Evolutionary conservation across 345 rosid species (phyloP).

Genomic region (Aurinia saxatilis): DNA sequence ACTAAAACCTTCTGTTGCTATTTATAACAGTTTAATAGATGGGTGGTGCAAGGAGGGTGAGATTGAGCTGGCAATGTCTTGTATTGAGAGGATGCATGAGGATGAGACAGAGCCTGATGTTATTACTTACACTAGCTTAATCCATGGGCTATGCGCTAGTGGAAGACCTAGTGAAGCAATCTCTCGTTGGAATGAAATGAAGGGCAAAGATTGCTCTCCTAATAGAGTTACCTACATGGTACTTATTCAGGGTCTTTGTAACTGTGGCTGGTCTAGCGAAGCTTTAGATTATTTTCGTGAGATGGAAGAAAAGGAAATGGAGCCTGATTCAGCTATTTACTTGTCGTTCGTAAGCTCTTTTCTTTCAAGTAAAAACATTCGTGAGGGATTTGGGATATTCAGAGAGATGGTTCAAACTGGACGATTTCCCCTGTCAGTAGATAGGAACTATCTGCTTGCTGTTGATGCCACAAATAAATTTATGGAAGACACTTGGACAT

Average conservation of each 20-base stretch:
- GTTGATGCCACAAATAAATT: slow-evolving; percentile 47
- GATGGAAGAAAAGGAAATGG: slow-evolving; percentile 61
- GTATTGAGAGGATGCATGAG: slow-evolving; percentile 45
- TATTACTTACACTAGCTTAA: slow-evolving; percentile 60
- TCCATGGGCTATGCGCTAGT: slow-evolving; percentile 59
- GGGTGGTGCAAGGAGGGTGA: slow-evolving; percentile 74
- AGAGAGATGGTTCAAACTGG: slow-evolving; percentile 53
- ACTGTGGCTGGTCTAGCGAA: slow-evolving; percentile 49
- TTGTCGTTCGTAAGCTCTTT: slow-evolving; percentile 43
- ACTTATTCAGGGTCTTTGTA: slow-evolving; percentile 73
- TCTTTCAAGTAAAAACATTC: slow-evolving; percentile 36
- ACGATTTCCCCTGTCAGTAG: slow-evolving; percentile 39
- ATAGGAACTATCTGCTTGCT: slow-evolving; percentile 38
- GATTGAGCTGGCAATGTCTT: slow-evolving; percentile 48
- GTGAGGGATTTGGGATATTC: slow-evolving; percentile 46
- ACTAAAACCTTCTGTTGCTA: slow-evolving; percentile 63
- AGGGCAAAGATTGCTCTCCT: slow-evolving; percentile 40
- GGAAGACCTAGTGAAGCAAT: slow-evolving; percentile 76
- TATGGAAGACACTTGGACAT: slow-evolving; percentile 45
- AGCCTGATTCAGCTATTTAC: slow-evolving; percentile 59
- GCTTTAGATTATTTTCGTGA: slow-evolving; percentile 51
- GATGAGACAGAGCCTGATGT: slow-evolving; percentile 60
- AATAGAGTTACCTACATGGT: slow-evolving; percentile 58
- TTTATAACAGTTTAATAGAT: slow-evolving; percentile 70
- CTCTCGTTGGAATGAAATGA: slow-evolving; percentile 66